phyloP scores from a whole-genome alignment of 495 filamentous ascomycete species.

The Rhizodiscina lignyota region DNA sequence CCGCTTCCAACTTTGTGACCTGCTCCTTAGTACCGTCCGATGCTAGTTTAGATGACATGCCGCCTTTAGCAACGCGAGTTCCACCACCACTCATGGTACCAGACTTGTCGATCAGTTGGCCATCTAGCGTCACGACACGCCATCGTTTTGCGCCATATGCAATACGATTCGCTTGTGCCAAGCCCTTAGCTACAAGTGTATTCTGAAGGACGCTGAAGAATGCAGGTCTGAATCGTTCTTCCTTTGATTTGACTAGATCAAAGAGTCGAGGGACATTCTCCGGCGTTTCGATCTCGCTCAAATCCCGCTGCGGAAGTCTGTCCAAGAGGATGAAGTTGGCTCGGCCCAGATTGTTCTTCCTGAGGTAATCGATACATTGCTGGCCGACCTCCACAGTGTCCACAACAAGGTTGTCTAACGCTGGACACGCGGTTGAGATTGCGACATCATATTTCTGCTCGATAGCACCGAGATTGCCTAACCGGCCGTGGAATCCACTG shows the following conservation, averaged over 20 bases:
- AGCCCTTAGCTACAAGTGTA: slow-evolving; percentile 81
- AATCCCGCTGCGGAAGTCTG: slow-evolving; percentile 58
- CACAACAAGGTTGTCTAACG: slow-evolving; percentile 87
- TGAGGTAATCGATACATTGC: slow-evolving; percentile 91
- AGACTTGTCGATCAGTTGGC: slow-evolving; percentile 89
- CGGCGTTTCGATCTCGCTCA: slow-evolving; percentile 67
- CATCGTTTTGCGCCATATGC: slow-evolving; percentile 85
- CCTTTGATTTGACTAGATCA: slow-evolving; percentile 79
- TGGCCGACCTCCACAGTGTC: slow-evolving; percentile 89
- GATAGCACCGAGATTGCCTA: slow-evolving; percentile 91
- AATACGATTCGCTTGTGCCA: slow-evolving; percentile 87
- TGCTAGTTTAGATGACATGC: slow-evolving; percentile 90
- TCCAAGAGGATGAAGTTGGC: slow-evolving; percentile 94
- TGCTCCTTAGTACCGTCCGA: slow-evolving; percentile 74
- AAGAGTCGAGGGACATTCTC: slow-evolving; percentile 86
- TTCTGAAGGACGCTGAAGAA: slow-evolving; percentile 90
- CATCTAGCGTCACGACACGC: slow-evolving; percentile 90
- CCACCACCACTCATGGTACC: slow-evolving; percentile 98
- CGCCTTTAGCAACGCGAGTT: slow-evolving; percentile 66
- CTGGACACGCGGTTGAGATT: slow-evolving; percentile 87
- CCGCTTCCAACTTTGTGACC: slow-evolving; percentile 67
- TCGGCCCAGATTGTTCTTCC: slow-evolving; percentile 94
- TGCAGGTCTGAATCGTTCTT: slow-evolving; percentile 72
- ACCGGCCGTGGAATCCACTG: slow-evolving; percentile 86
- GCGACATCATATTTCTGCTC: slow-evolving; percentile 89